phyloP scores from a whole-genome alignment of 2,329 filamentous ascomycete species.

The Domatiomyces globalis region DNA sequence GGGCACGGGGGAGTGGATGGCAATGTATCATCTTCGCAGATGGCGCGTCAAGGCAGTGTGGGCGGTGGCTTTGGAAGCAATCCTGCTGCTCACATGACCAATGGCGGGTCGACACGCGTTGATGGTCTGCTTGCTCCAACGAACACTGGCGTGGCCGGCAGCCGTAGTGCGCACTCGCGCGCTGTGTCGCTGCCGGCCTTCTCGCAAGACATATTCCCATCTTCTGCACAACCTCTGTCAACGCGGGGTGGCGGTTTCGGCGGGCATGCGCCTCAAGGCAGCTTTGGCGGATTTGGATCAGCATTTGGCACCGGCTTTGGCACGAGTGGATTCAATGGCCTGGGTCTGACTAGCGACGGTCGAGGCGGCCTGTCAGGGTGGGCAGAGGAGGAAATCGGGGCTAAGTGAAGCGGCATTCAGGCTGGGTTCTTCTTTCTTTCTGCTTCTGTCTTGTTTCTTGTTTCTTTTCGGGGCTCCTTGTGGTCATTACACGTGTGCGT shows the following conservation, averaged over 20 bases:
- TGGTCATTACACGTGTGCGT: neutral
- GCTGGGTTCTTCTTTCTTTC: constrained; percentile 4
- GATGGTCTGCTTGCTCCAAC: constrained; percentile 64
- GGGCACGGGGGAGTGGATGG: constrained; percentile 39
- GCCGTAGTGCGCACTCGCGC: constrained; percentile 53
- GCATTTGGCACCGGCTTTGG: constrained; percentile 43
- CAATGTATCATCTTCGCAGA: constrained; percentile 22
- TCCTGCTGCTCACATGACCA: constrained; percentile 25
- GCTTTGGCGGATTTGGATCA: constrained; percentile 45
- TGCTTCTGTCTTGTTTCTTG: neutral
- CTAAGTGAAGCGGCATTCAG: constrained; percentile 30
- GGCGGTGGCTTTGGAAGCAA: constrained; percentile 19
- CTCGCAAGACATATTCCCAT: constrained; percentile 42
- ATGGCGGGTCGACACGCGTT: constrained; percentile 52
- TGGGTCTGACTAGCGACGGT: constrained; percentile 43
- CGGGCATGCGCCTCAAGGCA: constrained; percentile 28
- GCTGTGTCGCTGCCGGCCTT: constrained; percentile 77
- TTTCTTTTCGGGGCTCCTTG: too few species aligned
- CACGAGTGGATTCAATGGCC: constrained; percentile 40
- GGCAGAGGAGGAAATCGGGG: constrained; percentile 50
- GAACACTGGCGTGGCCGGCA: constrained; percentile 39
- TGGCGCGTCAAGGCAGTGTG: constrained; percentile 32
- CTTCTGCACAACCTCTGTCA: constrained; percentile 12
- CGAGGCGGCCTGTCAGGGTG: constrained; percentile 43
- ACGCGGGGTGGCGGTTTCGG: constrained; percentile 11